Base-by-base conservation (phyloP, 345 rosid species). In the Pistacia vera region DNA sequence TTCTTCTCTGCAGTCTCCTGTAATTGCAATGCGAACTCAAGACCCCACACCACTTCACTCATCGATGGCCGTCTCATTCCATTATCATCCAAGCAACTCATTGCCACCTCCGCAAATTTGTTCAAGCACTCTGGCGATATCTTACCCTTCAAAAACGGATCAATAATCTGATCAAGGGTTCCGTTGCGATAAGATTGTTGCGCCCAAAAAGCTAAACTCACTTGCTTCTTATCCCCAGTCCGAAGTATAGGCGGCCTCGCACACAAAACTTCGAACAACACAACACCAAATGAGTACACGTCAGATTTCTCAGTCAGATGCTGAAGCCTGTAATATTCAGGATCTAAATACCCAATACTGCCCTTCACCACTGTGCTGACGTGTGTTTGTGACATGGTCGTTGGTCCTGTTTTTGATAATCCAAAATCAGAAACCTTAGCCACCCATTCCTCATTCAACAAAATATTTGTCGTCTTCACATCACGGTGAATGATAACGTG, bases 231-330 rank as follows among this genome's bases (percentile, higher is more conserved):
- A 52, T 65, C 80, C 66, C 30, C 77, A 8, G 36, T 55, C 25
- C 71, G 66, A 22, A 76, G 72, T 28, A 79, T 41, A 1, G 85
- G 73, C 3, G 90, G 85, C 67, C 90, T 75, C 13, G 83, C 87
- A 18, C 90, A 86, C 12, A 90, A 17, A 11, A 86, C 83, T 66
- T 91, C 97, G 36, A 82, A 80, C 61, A 90, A 44, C 69, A 91
- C 92, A 14, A 90, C 85, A 6, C 91, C 92, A 25, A 88, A 91
- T 2, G 92, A 91, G 68, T 88, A 91, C 28, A 88, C 33, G 33
- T 30, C 33, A 30, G 33, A 30, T 30, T 30, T 30, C 33, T 30
- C 90, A 0, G 92, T 88, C 9, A 91, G 69, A 30, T 74, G 76
- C 52, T 86, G 89, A 56, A 80, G 85, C 9, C 91, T 86, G 28